Base-by-base conservation (phyloP, 768 basidiomycete genomes). In the Leccinum arenicola region DNA sequence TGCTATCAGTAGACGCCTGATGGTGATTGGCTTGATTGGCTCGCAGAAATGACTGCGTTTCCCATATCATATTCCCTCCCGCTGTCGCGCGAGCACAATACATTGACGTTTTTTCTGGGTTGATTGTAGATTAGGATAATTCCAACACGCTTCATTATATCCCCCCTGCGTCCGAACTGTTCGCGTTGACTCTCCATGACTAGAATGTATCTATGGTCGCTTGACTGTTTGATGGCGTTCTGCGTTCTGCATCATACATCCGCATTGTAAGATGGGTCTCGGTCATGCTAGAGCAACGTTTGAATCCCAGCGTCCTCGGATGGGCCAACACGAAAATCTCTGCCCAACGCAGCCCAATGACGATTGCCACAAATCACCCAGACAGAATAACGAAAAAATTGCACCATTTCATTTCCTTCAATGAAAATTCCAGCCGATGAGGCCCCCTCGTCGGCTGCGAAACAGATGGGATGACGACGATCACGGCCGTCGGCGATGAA, bases 1-100 rank as follows among this genome's bases (percentile, higher is more conserved):
- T 56, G 68, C 76, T 3, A 58, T 83, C 53, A 71, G 78, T 23
- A 78, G 80, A 51, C 84, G 87, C 19, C 70, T 89, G 52, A 72
- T 76, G 58, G 74, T 88, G 36, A 71, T 86, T 27, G 74, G 77
- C 25, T 54, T 71, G 54, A 69, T 75, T 51, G 79, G 69, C 21
- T 67, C 69, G 12, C 69, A 69, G 55, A 64, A 61, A 23, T 73
- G 55, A 61, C 36, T 27, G n/a, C 56, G 14, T 55, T 23, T 29
- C 45, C n/a, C 11, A 33, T 3, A 45, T 45, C 27, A 45, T 31
- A 56, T 49, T 54, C 52, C 17, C 21, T 23, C 12, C 11, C 52
- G 19, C 35, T 21, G 38, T 14, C 21, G 38, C 40, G 35, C 52
- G 12, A 55, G 60, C 19, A 19, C 50, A n/a, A 40, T 2, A 43